Base-by-base conservation (phyloP, 805 yeast species). In the Priceomyces melissophilus region DNA sequence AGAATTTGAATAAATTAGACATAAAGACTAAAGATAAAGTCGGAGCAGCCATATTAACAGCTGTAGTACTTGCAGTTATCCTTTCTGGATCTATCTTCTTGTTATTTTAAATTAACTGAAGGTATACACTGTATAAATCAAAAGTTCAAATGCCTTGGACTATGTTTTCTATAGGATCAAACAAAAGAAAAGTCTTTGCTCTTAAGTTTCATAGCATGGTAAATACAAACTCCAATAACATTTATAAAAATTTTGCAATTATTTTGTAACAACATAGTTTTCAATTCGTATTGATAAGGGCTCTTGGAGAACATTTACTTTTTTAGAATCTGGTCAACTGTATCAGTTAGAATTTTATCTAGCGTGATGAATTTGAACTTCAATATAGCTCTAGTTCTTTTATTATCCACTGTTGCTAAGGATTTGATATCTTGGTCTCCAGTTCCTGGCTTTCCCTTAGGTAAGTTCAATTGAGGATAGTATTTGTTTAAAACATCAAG, bases 11-110 rank as follows among this genome's bases (percentile, higher is more conserved):
- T 49, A 57, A 54, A 33, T 58, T 82, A 35, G 63, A 59, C 1
- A 78, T 89, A 31, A 69, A 79, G 1, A 60, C 68, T 0, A 79
- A 77, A 45, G 96, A 88, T 54, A 79, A 75, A 53, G 96, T 87
- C 1, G 98, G 98, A 41, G 96, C 97, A 2, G 96, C 93, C 30
- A 69, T 89, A 14, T 60, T 87, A 35, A 91, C 99, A 0, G 95
- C 91, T 1, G 65, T 87, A 2, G 81, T 84, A 1, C 58, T 62
- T 12, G 59, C 87, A 47, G 76, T 78, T 2, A 57, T 72, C 2
- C 52, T 87, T 17, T 58, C 81, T 14, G 87, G 82, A 28, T 80
- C 89, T 15, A 75, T 84, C 23, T 69, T 81, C 26, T 89, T 97
- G 96, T 83, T 91, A 90, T 56, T 81, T 38, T 20, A 20, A 20